Conservation (phyloP, 257 asterid species). For the Schizonepeta tenuifolia region DNA sequence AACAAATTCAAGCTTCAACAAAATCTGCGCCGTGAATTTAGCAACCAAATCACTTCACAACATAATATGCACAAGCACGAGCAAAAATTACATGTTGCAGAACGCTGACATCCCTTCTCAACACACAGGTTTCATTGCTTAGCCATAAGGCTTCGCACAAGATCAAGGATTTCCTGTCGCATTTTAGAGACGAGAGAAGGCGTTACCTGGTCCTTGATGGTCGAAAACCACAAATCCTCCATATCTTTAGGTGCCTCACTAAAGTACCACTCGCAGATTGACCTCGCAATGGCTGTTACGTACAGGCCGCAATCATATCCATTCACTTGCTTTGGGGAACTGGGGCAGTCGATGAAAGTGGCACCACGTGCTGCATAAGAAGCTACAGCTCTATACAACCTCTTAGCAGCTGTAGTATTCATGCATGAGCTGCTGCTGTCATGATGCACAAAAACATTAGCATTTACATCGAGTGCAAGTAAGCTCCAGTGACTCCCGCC, state of each 20-base stretch:
- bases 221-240: conserved; percentile 54
- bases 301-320: conserved; percentile 85
- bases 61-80: not conserved
- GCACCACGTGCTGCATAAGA: conserved; percentile 38
- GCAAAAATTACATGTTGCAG: not conserved
- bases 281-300: conserved; percentile 65
- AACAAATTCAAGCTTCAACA: no score
- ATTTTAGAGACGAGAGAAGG: conserved; percentile 51
- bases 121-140: conserved; percentile 27
- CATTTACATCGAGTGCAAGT: conserved; percentile 59
- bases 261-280: conserved; percentile 63
- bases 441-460: conserved; percentile 70
- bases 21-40: no score
- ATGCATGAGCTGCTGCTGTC: conserved; percentile 54
- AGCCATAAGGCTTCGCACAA: conserved; percentile 54
- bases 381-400: conserved; percentile 47
- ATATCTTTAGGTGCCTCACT: conserved; percentile 35
- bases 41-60: no score
- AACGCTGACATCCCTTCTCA: not conserved
- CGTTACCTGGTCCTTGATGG: conserved; percentile 50
- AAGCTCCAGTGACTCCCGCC: conserved; percentile 75
- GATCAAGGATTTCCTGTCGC: conserved; percentile 60
- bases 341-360: conserved; percentile 36
- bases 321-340: conserved; percentile 40
- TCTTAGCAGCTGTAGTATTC: conserved; percentile 49